These are phyloP conservation scores for Paspalum notatum DNA, from an alignment of 176 grass and related monocot species.

Conservation along the genomic window DNA sequence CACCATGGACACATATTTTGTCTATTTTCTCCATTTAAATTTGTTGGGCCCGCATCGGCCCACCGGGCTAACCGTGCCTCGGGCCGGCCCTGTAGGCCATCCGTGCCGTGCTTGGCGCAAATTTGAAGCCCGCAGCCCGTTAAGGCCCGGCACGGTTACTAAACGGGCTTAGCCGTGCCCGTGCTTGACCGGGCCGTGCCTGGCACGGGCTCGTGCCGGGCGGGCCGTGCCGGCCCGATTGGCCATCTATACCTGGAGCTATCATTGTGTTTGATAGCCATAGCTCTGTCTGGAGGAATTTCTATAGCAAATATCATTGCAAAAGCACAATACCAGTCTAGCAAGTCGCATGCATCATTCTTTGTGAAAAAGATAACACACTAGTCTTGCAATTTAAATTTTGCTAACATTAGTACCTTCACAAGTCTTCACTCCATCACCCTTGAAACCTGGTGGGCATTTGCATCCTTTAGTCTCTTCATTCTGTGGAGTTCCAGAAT, in stretches of 20 bases:
- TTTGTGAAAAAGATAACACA: not conserved
- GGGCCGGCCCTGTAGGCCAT: too few species aligned
- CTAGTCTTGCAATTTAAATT: not conserved
- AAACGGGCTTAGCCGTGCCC: too few species aligned
- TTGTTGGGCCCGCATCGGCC: too few species aligned
- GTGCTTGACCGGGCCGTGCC: too few species aligned
- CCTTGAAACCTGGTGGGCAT: conserved; percentile 75
- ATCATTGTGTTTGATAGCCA: not conserved
- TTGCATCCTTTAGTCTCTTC: conserved; percentile 76
- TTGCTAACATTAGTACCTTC: conserved; percentile 51
- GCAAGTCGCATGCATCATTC: not conserved
- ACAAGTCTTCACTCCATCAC: conserved; percentile 68
- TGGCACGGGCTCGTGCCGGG: too few species aligned
- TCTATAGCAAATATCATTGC: not conserved
- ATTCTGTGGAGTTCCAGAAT: conserved; percentile 47
- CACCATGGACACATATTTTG: too few species aligned
- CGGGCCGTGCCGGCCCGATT: too few species aligned
- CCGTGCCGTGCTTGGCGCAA: too few species aligned
- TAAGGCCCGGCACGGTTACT: too few species aligned
- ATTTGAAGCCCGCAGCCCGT: too few species aligned
- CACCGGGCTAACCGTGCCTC: too few species aligned
- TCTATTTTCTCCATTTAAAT: too few species aligned
- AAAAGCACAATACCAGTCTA: not conserved
- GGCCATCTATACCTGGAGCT: not conserved
- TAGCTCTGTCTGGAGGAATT: not conserved